Evolutionary conservation across 306 rosid genomes (phyloP), one percentile per base, ranked within the genome.

Genomic region (Dalbergia cochinchinensis): DNA sequence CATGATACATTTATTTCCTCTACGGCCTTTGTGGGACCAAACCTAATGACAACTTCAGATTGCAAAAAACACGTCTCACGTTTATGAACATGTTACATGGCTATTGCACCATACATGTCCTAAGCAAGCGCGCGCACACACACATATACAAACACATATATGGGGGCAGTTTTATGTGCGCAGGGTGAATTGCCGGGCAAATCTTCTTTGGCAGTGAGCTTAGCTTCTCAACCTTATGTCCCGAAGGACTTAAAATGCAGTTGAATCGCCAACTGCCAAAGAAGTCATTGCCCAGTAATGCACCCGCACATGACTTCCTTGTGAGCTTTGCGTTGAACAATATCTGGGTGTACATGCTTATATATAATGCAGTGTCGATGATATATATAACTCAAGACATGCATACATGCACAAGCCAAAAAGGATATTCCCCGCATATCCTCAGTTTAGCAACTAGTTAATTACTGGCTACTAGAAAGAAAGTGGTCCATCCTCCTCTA

Each of bases 181-280:
- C 77, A 76, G 11, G 83, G 26, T 79, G 90, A 79, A 86, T 92
- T 85, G 86, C 92, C 16, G 92, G 89, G 86, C 92, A 92, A 88
- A 90, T 90, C 92, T 85, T 87, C 92, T 90, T 92, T 90, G 97
- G 91, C 91, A 75, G 88, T 87, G 74, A 79, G 82, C 76, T 51
- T 13, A 33, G 77, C 11, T 37, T 73, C 35, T n/a, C 8, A 31
- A 35, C 35, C 6, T 81, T n/a, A 74, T 63, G 31, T 57, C 5
- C 8, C 19, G 50, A 60, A 69, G 80, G 53, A 48, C 50, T 26
- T 26, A 45, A 26, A 47, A 11, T 66, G 58, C 58, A 26, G 55
- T 22, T 26, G 66, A 65, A 26, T 67, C 9, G 69, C 62, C 63
- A 37, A 60, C 97, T 62, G 89, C 92, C 92, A 85, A 73, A 84